A percentile compares a stretch with the other conserved stretches of the same genome.
These are phyloP conservation scores for Cryptococcus deneoformans DNA, from an alignment of 1,284 basidiomycete genomes.

Conservation along the genomic window DNA sequence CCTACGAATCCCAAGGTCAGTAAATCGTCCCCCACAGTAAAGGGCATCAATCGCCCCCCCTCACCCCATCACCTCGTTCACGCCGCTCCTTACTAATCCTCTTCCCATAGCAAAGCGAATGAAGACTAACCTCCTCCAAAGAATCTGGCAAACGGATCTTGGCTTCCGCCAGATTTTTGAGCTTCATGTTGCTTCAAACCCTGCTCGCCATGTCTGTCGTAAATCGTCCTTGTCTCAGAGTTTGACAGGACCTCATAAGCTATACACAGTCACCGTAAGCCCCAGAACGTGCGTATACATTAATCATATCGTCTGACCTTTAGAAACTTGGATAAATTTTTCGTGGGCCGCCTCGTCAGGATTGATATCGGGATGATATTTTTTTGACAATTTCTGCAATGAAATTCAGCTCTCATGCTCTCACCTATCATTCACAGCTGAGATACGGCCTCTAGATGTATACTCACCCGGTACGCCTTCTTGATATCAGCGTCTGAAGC, in stretches of 20 bases:
- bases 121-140: conserved; percentile 68
- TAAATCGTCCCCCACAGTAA: background rate
- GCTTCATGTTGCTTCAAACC: conserved; percentile 74
- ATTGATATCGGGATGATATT: conserved; percentile 93
- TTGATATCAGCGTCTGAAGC: conserved; percentile 85
- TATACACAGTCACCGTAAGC: conserved; percentile 37
- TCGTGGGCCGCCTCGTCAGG: conserved; percentile 75
- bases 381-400: conserved; percentile 71
- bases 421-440: background rate
- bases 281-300: too few species aligned
- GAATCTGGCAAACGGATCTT: conserved; percentile 88
- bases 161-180: conserved; percentile 60
- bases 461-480: conserved; percentile 68
- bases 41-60: background rate
- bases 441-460: background rate
- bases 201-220: conserved; percentile 90
- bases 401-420: background rate
- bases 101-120: too few species aligned
- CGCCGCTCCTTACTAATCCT: background rate
- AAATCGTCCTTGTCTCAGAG: conserved; percentile 79
- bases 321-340: conserved; percentile 83
- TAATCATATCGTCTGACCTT: conserved; percentile 57
- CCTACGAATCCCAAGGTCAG: conserved; percentile 29
- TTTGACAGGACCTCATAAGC: conserved; percentile 94
- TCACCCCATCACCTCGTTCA: background rate